Percentiles rank a stretch among this genome's conserved stretches.
Evolutionary conservation across 441 rosid genomes (phyloP).

Genomic region (Adansonia rubrostipa): DNA sequence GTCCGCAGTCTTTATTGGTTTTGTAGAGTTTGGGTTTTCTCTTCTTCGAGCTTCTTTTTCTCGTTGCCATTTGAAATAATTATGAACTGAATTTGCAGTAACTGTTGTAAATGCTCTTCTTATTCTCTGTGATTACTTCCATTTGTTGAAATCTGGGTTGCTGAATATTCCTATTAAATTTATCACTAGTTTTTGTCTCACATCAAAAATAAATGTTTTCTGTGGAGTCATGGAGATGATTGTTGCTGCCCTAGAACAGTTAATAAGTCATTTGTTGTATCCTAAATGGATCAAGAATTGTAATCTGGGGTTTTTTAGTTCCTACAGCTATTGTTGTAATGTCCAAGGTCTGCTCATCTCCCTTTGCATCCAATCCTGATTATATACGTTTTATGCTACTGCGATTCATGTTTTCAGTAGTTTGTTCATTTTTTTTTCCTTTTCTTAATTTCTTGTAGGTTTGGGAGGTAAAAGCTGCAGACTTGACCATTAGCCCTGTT

Average conservation of each 20-base stretch:
- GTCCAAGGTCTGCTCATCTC: background rate
- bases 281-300: slow-evolving; percentile 8
- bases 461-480: slow-evolving; percentile 99
- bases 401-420: background rate
- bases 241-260: background rate
- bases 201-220: background rate
- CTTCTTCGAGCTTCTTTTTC: background rate
- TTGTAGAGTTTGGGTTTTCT: background rate
- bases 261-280: background rate
- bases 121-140: background rate
- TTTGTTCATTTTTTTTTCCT: background rate
- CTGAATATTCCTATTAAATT: background rate
- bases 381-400: background rate
- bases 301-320: background rate
- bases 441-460: slow-evolving; percentile 51
- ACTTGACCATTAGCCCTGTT: slow-evolving; percentile 90
- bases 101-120: background rate
- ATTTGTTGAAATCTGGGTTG: slow-evolving; percentile 7
- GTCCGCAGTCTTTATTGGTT: background rate
- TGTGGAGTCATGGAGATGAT: background rate
- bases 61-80: background rate
- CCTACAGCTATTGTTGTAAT: background rate
- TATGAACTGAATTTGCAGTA: background rate
- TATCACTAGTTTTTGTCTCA: background rate
- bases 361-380: background rate